Conservation (phyloP, 176 grass and related monocot species). For the Musa itinerans region DNA sequence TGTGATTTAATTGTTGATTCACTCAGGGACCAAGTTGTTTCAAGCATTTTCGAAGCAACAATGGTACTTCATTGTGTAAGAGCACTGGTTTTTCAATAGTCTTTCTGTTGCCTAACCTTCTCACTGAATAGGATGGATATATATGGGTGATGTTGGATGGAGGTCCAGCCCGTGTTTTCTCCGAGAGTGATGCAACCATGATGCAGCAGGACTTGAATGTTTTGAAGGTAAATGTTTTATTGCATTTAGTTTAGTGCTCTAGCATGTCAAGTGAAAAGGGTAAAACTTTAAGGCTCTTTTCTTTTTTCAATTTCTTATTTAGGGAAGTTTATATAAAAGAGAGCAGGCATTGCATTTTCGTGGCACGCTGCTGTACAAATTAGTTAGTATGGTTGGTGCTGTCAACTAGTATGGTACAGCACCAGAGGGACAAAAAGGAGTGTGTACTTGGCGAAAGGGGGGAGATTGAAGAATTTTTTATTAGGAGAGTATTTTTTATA, state of each 20-base stretch:
- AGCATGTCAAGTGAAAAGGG: no score
- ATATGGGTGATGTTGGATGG: conserved; percentile 85
- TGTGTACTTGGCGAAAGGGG: neutral
- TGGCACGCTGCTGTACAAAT: neutral
- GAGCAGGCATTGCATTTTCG: neutral
- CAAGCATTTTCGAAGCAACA: conserved; percentile 66
- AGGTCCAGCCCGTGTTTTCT: conserved; percentile 75
- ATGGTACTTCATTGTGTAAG: conserved; percentile 46
- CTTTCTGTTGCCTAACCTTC: conserved; percentile 21
- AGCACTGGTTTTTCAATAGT: conserved; percentile 11
- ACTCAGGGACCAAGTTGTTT: conserved; percentile 78
- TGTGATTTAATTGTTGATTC: conserved; percentile 75
- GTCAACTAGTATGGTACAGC: neutral
- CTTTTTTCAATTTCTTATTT: no score
- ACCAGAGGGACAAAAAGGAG: neutral
- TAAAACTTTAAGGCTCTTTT: no score
- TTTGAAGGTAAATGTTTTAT: conserved; percentile 52
- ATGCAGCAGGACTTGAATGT: conserved; percentile 73
- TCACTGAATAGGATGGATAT: conserved; percentile 50
- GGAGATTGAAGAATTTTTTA: no score
- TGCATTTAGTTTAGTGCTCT: no score
- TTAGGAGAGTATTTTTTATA: no score
- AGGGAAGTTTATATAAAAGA: no score
- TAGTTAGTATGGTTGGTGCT: neutral
- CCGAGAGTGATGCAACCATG: conserved; percentile 52